Evolutionary conservation across 2,329 filamentous ascomycete species (phyloP), one percentile per base, ranked within the genome.

Genomic region (Aspergillus sp.): DNA sequence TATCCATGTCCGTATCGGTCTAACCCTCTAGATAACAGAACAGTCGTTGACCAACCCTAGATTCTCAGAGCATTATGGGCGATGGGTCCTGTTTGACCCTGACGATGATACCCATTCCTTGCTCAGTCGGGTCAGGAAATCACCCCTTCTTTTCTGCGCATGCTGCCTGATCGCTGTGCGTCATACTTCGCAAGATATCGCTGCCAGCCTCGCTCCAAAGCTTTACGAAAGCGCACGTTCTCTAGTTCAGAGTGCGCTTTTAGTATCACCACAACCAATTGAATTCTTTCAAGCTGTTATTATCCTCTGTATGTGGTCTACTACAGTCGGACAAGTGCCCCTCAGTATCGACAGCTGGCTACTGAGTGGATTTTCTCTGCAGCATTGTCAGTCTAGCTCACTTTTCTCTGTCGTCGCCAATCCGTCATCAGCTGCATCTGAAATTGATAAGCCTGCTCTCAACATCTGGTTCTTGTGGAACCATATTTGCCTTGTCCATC

Each of bases 261-360:
- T 79, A 5, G 62, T 64, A 2, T 68, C 72, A 3, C 75, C 76
- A 5, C 77, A 79, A 48, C 59, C 72, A 3, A 65, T 77, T 11
- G 74, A 76, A 22, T 79, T 79, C 60, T 78, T 79, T 43, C 77
- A 79, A 61, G 73, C 76, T 7, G 66, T 69, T 7, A 60, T 79
- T 1, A 68, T 79, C n/a, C 64, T 79, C 4, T 74, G 73, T 50
- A 64, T 79, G 64, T 79, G 77, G 77, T 79, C 77, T 4, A 80
- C 76, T 0, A 79, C 77, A 1, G 75, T 79, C 1, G 75, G 75
- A 1, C 75, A 78, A 54, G 68, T 75, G 9, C 77, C 76, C 1
- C 59, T 80, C 55, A 76, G 75, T 44, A 71, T 80, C 30, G 77
- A 79, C 61, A 78, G 75, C 51, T 79, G 77, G 77, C 71, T 79